phyloP scores from a whole-genome alignment of 75 land plant genomes.

The Selaginella tamariscina region DNA sequence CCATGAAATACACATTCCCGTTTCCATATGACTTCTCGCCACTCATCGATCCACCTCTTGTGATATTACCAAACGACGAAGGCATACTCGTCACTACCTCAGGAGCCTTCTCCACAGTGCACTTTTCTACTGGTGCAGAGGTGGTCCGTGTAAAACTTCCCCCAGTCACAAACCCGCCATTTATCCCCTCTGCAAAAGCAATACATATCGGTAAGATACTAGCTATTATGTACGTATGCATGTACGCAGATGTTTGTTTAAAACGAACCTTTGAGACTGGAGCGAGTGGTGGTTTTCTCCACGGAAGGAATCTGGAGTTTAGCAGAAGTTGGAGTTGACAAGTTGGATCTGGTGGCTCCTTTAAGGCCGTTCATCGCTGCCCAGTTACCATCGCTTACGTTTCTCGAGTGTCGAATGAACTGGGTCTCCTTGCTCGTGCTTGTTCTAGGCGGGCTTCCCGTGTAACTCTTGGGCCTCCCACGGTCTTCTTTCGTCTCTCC shows the following conservation, averaged over 20 bases:
- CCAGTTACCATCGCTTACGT: neutral
- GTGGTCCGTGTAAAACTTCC: neutral
- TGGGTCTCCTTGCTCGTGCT: neutral
- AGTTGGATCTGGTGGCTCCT: neutral
- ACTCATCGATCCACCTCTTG: no score
- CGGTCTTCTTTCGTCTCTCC: neutral
- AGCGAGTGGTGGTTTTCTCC: neutral
- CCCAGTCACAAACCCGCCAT: neutral
- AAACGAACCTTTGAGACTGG: neutral
- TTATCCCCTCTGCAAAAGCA: no score
- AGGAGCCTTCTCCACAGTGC: neutral
- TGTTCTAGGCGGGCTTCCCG: neutral
- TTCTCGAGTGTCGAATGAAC: neutral
- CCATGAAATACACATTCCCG: slow-evolving; percentile 1
- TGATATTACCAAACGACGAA: no score
- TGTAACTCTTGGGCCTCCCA: neutral
- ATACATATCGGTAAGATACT: no score
- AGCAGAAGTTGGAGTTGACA: neutral
- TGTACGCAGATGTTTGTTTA: no score
- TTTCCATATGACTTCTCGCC: neutral
- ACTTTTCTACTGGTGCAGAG: neutral
- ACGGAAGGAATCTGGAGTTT: neutral
- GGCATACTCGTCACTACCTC: no score
- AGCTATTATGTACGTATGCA: no score
- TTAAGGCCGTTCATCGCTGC: neutral